These are phyloP conservation scores for Ascochyta rabiei DNA, from an alignment of 2,329 filamentous ascomycete species.

Conservation along the genomic window DNA sequence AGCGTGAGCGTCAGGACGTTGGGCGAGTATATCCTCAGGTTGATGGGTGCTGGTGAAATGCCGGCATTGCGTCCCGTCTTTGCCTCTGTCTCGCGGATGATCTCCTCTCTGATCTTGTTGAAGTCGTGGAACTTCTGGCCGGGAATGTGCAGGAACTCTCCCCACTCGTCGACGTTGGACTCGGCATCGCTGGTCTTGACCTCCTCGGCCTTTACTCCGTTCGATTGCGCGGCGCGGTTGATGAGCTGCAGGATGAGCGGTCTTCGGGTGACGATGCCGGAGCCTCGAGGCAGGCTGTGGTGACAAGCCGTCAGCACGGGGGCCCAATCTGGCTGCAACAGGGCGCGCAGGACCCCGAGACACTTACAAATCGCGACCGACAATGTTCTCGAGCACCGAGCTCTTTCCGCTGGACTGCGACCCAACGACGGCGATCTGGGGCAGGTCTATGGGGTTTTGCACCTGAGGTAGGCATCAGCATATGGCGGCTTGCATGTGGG, in stretches of 20 bases:
- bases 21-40: constrained; percentile 96
- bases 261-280: constrained; percentile 94
- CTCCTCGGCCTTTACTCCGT: constrained; percentile 70
- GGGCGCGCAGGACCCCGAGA: background rate
- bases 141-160: constrained; percentile 97
- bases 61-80: constrained; percentile 96
- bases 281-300: constrained; percentile 87
- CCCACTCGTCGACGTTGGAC: constrained; percentile 94
- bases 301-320: constrained; percentile 32
- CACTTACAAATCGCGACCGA: constrained; percentile 95
- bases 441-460: constrained; percentile 98
- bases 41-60: constrained; percentile 96
- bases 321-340: constrained; percentile 7
- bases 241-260: constrained; percentile 97
- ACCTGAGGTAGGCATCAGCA: constrained; percentile 62
- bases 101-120: constrained; percentile 97
- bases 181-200: constrained; percentile 78
- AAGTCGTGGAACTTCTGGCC: constrained; percentile 98
- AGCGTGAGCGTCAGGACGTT: constrained; percentile 96
- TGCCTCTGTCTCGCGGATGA: constrained; percentile 91
- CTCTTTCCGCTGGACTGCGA: constrained; percentile 99
- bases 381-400: constrained; percentile 98
- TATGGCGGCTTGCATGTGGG: constrained; percentile 13
- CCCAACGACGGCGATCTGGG: constrained; percentile 96
- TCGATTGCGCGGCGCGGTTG: constrained; percentile 74